Conservation (phyloP, 2,329 filamentous ascomycete species). For the Alternaria atra region DNA sequence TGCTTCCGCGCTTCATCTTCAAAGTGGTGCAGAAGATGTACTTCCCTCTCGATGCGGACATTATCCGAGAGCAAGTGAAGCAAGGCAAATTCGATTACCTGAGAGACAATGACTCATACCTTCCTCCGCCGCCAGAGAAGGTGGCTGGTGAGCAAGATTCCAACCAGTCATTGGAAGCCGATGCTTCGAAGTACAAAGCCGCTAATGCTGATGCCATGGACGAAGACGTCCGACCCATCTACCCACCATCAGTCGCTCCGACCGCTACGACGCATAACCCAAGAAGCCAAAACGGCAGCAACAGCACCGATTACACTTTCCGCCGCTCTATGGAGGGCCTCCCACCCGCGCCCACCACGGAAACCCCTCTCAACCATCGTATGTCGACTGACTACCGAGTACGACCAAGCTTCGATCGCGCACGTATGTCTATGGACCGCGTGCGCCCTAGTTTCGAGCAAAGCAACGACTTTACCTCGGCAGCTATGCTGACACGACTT, state of each 20-base stretch:
- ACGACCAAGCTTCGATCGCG: constrained; percentile 86
- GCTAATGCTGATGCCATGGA: constrained; percentile 65
- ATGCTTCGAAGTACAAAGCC: constrained; percentile 53
- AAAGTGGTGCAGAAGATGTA: constrained; percentile 95
- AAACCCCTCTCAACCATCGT: constrained; percentile 38
- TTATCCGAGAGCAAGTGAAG: constrained; percentile 89
- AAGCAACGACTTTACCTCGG: constrained; percentile 90
- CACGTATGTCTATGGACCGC: constrained; percentile 86
- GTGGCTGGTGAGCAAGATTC: constrained; percentile 61
- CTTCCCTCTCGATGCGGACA: constrained; percentile 90
- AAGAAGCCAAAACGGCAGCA: constrained; percentile 87
- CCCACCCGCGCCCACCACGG: constrained; percentile 39
- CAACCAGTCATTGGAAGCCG: constrained; percentile 65
- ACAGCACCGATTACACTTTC: constrained; percentile 87
- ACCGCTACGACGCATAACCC: constrained; percentile 76
- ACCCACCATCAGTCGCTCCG: constrained; percentile 84
- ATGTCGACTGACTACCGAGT: constrained; percentile 54
- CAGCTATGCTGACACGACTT: constrained; percentile 81
- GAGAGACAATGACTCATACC: constrained; percentile 62
- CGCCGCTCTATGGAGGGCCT: constrained; percentile 50
- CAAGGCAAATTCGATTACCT: constrained; percentile 84
- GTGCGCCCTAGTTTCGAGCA: constrained; percentile 84
- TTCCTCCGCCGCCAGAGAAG: constrained; percentile 55
- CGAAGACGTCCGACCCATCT: constrained; percentile 91
- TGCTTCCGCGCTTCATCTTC: constrained; percentile 86